A percentile compares a stretch with the other conserved stretches of the same genome.
Conservation (phyloP, 2,329 filamentous ascomycete species). For the Epichloe brachyelytri region DNA sequence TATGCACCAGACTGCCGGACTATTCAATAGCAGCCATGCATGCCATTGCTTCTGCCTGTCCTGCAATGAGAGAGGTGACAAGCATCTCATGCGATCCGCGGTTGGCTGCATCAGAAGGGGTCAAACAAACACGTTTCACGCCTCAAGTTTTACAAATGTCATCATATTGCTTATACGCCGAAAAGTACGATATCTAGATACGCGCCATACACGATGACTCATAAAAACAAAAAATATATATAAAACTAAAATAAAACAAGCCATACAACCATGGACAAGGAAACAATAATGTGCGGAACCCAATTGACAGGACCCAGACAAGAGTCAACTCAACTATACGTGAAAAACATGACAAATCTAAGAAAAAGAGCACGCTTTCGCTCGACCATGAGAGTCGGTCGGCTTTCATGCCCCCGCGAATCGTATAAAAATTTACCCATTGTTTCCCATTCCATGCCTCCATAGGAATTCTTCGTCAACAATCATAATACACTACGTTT, state of each 20-base stretch:
- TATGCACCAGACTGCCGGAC: too few relatives aligned
- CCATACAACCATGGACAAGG: background rate
- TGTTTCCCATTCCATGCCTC: conserved; percentile 13
- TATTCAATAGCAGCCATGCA: too few relatives aligned
- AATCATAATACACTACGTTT: conserved; percentile 15
- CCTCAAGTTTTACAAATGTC: background rate
- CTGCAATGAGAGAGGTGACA: background rate
- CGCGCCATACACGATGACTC: background rate
- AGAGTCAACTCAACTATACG: background rate
- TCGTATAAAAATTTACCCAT: conserved; percentile 2
- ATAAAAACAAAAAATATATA: background rate
- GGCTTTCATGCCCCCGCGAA: background rate
- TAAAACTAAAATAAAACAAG: background rate
- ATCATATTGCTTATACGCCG: background rate
- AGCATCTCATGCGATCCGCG: background rate
- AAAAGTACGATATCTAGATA: background rate
- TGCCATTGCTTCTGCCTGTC: too few relatives aligned
- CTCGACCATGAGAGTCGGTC: background rate
- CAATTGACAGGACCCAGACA: background rate
- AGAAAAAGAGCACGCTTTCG: background rate
- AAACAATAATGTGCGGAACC: background rate
- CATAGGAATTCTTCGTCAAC: conserved; percentile 17
- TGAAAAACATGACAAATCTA: background rate
- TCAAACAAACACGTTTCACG: background rate
- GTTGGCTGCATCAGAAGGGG: background rate